Percentiles rank a stretch among this genome's conserved stretches.
These are phyloP conservation scores for Haplosporangium sp. DNA, from an alignment of 371 early-diverging fungal genomes.

Conservation along the genomic window DNA sequence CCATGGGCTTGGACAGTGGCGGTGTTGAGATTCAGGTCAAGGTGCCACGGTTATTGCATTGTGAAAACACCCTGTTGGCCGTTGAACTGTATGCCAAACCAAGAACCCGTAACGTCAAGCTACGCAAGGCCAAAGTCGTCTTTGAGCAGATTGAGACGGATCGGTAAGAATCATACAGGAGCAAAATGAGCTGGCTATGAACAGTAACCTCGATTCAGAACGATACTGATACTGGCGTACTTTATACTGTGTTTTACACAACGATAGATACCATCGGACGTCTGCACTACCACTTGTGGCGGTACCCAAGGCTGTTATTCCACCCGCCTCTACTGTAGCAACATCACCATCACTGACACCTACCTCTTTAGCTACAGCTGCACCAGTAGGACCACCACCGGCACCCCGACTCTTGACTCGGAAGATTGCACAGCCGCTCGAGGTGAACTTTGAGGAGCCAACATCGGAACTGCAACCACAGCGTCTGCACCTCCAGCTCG, in stretches of 20 bases:
- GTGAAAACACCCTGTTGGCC: conserved; percentile 47
- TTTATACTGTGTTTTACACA: too few relatives aligned
- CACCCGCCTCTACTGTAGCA: conserved; percentile 6
- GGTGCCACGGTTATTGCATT: conserved; percentile 43
- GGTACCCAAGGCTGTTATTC: not conserved
- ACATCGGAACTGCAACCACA: conserved; percentile 35
- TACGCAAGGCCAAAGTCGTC: conserved; percentile 42
- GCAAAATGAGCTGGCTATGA: not conserved
- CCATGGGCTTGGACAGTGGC: conserved; percentile 46
- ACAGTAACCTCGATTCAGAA: too few relatives aligned
- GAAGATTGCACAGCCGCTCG: conserved; percentile 46
- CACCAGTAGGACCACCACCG: conserved; percentile 29
- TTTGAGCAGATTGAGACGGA: conserved; percentile 56
- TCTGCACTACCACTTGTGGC: too few relatives aligned
- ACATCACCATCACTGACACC: conserved; percentile 10
- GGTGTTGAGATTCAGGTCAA: conserved; percentile 54
- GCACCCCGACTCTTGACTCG: conserved; percentile 46
- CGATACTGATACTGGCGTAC: too few relatives aligned
- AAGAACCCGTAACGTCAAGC: conserved; percentile 45
- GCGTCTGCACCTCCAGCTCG: conserved; percentile 32
- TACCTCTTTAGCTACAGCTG: conserved; percentile 7
- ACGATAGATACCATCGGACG: too few relatives aligned
- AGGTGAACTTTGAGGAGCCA: conserved; percentile 41
- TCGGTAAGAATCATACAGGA: conserved; percentile 21
- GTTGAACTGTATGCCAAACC: conserved; percentile 50